Evolutionary conservation across 2,329 filamentous ascomycete genomes (phyloP).

Genomic region (Amesomyces nigricolor): DNA sequence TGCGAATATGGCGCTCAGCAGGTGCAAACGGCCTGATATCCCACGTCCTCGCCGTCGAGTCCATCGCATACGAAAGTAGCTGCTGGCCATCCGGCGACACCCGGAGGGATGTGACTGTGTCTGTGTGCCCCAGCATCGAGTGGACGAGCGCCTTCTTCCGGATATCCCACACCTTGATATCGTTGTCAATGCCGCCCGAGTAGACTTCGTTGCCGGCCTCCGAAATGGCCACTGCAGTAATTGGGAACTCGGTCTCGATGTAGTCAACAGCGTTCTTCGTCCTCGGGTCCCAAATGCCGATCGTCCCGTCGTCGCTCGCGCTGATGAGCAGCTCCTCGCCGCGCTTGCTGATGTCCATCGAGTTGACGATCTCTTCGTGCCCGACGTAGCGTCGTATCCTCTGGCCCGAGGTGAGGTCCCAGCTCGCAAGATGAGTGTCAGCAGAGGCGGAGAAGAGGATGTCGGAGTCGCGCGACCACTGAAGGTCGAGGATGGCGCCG

Average conservation of each 20-base stretch:
- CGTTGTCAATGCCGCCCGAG: constrained; percentile 91
- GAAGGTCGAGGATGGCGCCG: constrained; percentile 83
- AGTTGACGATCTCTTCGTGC: constrained; percentile 94
- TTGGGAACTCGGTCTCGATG: constrained; percentile 84
- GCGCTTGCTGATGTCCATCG: constrained; percentile 78
- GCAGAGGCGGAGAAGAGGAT: constrained; percentile 89
- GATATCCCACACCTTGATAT: constrained; percentile 95
- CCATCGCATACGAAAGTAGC: constrained; percentile 86
- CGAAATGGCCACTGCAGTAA: constrained; percentile 85
- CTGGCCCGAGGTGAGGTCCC: constrained; percentile 88
- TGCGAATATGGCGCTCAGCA: constrained; percentile 74
- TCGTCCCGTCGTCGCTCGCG: constrained; percentile 86
- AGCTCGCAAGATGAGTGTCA: constrained; percentile 88
- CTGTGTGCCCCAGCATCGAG: constrained; percentile 80
- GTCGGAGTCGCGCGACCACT: constrained; percentile 93
- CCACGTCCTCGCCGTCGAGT: constrained; percentile 91
- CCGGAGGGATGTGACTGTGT: constrained; percentile 83
- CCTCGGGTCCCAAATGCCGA: constrained; percentile 93
- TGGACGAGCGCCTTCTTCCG: constrained; percentile 87
- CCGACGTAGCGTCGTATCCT: constrained; percentile 88
- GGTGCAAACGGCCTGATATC: constrained; percentile 94
- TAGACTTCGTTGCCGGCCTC: constrained; percentile 95
- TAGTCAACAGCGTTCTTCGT: constrained; percentile 84
- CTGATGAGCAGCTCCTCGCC: constrained; percentile 88
- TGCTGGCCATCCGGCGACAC: constrained; percentile 92